Evolutionary conservation across 2,329 filamentous ascomycete genomes (phyloP), one percentile per base, ranked within the genome.

Genomic region (Ceratocystis huliohia): DNA sequence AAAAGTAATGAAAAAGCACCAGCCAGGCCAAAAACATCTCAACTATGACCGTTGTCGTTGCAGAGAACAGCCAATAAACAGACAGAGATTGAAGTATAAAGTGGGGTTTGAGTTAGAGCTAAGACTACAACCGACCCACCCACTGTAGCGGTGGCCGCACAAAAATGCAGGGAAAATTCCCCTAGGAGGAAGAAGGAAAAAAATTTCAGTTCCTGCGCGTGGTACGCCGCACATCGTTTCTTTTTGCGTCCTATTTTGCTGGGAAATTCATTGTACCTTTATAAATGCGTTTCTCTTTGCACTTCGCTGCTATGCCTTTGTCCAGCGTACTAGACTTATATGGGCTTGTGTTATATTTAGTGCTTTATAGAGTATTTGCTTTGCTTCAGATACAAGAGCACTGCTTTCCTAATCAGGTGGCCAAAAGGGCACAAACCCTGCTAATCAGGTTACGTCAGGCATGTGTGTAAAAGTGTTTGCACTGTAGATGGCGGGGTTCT

Each of bases 131-230:
- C 22, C 5, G 53, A 57, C 53, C 53, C 53, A n/a, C n/a, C 53
- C 53, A 25, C 53, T 15, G 53, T 17, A 28, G 20, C 53, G 53
- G 53, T 28, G 53, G 53, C 53, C 25, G 53, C 53, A 57, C 53
- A 57, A 30, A 63, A 63, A 63, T 45, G 48, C 48, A 50, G 48
- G 48, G 48, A n/a, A 41, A 50, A 20, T 50, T 50, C 22, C 48
- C 20, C 48, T 59, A 50, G 57, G 45, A 67, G 57, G 63, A 53
- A 66, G 48, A 50, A 28, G 63, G 66, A 70, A 68, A 70, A 69
- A 70, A 66, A 69, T 65, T 69, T 69, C 44, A 63, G 46, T 30
- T 48, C 61, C 61, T 48, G 30, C 59, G 20, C 30, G 33, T 57
- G 13, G 37, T 17, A 61, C 59, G 59, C 22, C 30, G 30, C 30